Base-by-base conservation (phyloP, 139 green algal species). In the Protoeuglena noctilucae region DNA sequence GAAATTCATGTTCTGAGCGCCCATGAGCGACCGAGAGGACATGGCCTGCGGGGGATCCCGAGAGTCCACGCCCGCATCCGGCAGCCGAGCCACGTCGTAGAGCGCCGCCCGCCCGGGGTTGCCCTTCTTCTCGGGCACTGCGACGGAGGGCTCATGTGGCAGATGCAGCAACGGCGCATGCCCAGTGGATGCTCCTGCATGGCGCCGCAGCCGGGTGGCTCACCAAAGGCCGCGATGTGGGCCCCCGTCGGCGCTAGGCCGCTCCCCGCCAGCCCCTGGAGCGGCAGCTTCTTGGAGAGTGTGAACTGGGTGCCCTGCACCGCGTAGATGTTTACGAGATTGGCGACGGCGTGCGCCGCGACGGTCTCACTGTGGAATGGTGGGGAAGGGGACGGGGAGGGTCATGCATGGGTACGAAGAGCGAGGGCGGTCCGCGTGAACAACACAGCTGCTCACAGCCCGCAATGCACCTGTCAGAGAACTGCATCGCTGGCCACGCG, bases 111-210 rank as follows among this genome's bases (percentile, higher is more conserved):
- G 80, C 0, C 65, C 81, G 23, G 82, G 81, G 18, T 61, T 51
- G 29, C 86, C 87, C 72, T 94, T 90, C 29, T 41, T 34, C 63
- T 93, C 80, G 3, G 75, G 72, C 4, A 84, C 64, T n/a, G 65
- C 66, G 12, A 74, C 50, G 39, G 78, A 40, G 1, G 30, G 51
- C 34, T 43, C 34, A n/a, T n/a, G n/a, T n/a, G n/a, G n/a, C n/a
- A n/a, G n/a, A n/a, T n/a, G n/a, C n/a, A n/a, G n/a, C n/a, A n/a
- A n/a, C n/a, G n/a, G n/a, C n/a, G n/a, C n/a, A n/a, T n/a, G n/a
- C n/a, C n/a, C n/a, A n/a, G n/a, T n/a, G n/a, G n/a, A n/a, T n/a
- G n/a, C n/a, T n/a, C n/a, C n/a, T n/a, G n/a, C n/a, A n/a, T n/a
- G 9, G 9, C 34, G 34, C 9, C 9, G 12, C 34, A 7, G 12